Evolutionary conservation across 805 yeast genomes (phyloP), one percentile per base, ranked within the genome.

Genomic region (Lipomyces spencermartinsiae): DNA sequence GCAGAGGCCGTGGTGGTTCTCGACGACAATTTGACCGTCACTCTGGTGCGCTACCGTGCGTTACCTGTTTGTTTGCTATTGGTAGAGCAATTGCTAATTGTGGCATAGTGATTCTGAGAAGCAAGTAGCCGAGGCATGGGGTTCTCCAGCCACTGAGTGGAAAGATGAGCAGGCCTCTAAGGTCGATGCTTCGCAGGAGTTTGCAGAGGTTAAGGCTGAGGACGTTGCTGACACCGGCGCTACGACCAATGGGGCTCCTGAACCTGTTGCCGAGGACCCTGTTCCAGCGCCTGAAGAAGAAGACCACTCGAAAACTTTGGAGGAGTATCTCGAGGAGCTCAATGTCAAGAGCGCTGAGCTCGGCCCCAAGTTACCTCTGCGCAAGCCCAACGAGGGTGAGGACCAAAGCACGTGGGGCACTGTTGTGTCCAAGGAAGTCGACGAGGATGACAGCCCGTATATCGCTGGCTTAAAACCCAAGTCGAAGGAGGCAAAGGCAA

Each of bases 121-220:
- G 89, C 89, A 90, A 81, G 85, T 89, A 78, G 86, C 85, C 80
- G 89, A 88, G 82, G 93, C 93, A 74, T 92, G 97, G 94, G 97
- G 97, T 7, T 34, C 67, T 14, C 54, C 65, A 16, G 63, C 64
- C 22, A 68, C 65, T 79, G 92, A 89, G 78, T 87, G 89, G 81
- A 83, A 84, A 77, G 84, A 83, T 79, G 91, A 88, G 84, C 87
- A 85, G 79, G 90, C 83, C 12, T 91, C 86, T 74, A 83, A 83
- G 78, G 81, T 77, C 60, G 84, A 80, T 65, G 86, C 82, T 70
- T 86, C 78, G 69, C 87, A 81, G 74, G 79, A 78, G 68, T 71
- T 78, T 61, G 81, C 81, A 67, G 73, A 71, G 67, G 80, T 76
- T 70, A 82, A 78, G 62, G 83, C 78, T 63, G 80, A 74, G 61